Conservation (phyloP, 768 basidiomycete genomes). For the Russula emetica region DNA sequence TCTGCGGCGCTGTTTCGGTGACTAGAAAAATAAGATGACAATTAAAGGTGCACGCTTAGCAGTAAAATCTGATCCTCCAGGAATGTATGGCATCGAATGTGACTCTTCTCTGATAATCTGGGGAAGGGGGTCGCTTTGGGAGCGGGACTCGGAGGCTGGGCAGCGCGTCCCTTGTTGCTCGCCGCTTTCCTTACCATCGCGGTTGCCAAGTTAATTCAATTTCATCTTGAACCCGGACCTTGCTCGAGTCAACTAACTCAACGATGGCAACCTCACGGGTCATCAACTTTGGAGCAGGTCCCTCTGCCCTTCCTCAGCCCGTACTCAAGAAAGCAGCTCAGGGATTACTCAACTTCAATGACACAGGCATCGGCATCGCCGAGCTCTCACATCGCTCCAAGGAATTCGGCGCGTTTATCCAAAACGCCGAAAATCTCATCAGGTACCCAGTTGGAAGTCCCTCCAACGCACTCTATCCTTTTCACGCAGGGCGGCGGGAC, state of each 20-base stretch:
- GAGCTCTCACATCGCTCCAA: constrained; percentile 95
- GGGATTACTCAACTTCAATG: constrained; percentile 85
- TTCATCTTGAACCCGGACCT: neutral
- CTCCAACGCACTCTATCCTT: constrained; percentile 77
- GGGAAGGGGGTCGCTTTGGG: constrained; percentile 13
- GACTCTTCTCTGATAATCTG: constrained; percentile 15
- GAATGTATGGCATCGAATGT: constrained; percentile 31
- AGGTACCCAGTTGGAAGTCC: constrained; percentile 76
- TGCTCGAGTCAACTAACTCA: neutral
- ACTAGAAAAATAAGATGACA: neutral
- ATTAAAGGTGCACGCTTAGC: constrained; percentile 46
- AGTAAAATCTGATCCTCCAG: constrained; percentile 63
- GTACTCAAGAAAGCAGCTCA: constrained; percentile 79
- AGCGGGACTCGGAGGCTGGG: neutral
- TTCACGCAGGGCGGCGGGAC: constrained; percentile 96
- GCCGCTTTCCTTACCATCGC: constrained; percentile 16
- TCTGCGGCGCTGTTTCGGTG: constrained; percentile 35
- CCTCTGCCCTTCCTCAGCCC: constrained; percentile 83
- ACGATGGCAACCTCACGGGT: constrained; percentile 48
- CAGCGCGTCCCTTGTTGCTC: neutral
- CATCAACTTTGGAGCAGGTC: constrained; percentile 92
- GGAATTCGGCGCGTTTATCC: constrained; percentile 73
- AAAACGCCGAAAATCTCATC: constrained; percentile 58
- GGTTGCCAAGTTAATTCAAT: neutral
- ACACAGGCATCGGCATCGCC: constrained; percentile 91